Evolutionary conservation across 495 filamentous ascomycete genomes (phyloP), one percentile per base, ranked within the genome.

Genomic region (Aspergillus hancockii): DNA sequence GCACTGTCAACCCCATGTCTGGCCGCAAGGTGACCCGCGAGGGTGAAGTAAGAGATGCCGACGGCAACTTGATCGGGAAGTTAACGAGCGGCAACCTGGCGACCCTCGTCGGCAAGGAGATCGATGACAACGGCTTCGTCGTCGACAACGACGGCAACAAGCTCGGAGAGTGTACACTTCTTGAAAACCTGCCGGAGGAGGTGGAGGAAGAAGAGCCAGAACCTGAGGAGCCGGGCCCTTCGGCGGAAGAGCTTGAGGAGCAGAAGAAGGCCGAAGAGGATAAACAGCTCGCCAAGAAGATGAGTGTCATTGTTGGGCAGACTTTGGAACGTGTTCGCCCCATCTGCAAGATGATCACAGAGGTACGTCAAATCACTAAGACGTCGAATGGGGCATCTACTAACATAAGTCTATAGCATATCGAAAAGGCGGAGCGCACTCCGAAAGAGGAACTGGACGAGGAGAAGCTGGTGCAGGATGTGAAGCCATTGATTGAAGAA

Each of bases 381-480:
- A 14, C 9, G 18, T 9, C 4, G 41, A 22, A 22, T 49, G 52
- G 23, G 43, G 67, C 51, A 65, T 67, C 63, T n/a, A 14, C 41
- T 36, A 70, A 75, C 59, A n/a, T 22, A 40, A 47, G 19, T 41
- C 30, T 41, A 45, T 40, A 94, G 88, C 81, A 84, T 67, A 85
- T 97, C 63, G 90, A 94, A 54, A 79, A 80, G 55, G 93, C 92
- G 38, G 90, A 96, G 60, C 82, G 85, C 57, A 92, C 88, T 8
- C 87, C 90, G n/a, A 88, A 90, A 70, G 91, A 96, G 9, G 91
- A 97, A 64, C 85, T 95, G 19, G 92, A 97, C 70, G 93, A 97
- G 67, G 91, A 97, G 63, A 81, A 88, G 60, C 83, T 97, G 14
- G 93, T 97, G 65, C 80, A 90, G 66, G 79, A 90, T 50, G 90